Evolutionary conservation across 768 basidiomycete genomes (phyloP), one percentile per base, ranked within the genome.

Genomic region (Boletus sp.): DNA sequence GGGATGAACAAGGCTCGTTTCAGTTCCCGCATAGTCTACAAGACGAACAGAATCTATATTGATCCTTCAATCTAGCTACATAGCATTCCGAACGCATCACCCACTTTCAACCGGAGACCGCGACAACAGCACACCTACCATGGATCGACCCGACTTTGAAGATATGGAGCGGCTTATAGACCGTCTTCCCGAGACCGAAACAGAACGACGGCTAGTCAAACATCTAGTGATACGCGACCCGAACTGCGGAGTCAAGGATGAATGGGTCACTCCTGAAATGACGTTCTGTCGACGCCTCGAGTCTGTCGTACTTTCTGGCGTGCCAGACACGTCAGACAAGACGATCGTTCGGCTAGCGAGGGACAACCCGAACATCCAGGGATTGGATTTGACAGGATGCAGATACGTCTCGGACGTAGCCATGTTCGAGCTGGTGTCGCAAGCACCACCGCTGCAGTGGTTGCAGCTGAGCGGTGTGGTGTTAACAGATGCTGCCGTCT

Each of bases 371-470:
- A 82, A 84, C 54, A 76, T 98, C 7, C 84, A 87, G 57, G 87
- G 88, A 18, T 70, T 97, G 52, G 88, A 92, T 70, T 65, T 97
- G 56, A 82, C 83, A 55, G 86, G 85, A 17, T 97, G 94, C 75
- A 78, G 77, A 35, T 76, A 79, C 58, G 77, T 98, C 47, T 89
- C 90, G 17, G 92, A 95, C 66, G 79, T 83, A n/a, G 87, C 86
- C 5, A 75, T 97, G 56, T 73, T 85, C 54, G 86, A 87, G 54
- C 70, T 98, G 41, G 87, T 88, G 12, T 78, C 80, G 52, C 80
- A 85, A 59, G 85, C 84, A 20, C 83, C 83, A 28, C 78, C 84
- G 18, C 74, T 98, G 36, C 81, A 89, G 56, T 84, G 89, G 77
- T 77, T 95, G 56, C 86, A 86, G 63, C 72, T 96, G 55, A 87